These are phyloP conservation scores for Boletus sensibilis DNA, from an alignment of 768 basidiomycete genomes.

Conservation along the genomic window DNA sequence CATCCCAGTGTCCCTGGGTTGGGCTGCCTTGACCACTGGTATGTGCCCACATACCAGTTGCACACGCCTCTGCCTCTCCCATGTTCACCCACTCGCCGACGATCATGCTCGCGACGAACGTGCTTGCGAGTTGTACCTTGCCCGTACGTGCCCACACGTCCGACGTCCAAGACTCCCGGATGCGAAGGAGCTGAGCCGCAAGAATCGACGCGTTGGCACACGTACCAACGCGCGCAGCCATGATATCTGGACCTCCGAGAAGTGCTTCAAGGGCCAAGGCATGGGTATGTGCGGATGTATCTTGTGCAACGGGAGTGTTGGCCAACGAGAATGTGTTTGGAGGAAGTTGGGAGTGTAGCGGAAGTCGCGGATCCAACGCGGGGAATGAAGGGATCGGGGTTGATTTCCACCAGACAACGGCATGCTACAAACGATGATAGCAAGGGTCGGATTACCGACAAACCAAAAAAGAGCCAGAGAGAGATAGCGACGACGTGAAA, in stretches of 20 bases:
- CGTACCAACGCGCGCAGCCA: slow-evolving; percentile 75
- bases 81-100: slow-evolving; percentile 71
- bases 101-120: slow-evolving; percentile 69
- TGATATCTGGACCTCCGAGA: slow-evolving; percentile 74
- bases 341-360: slow-evolving; percentile 67
- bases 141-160: slow-evolving; percentile 81
- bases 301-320: slow-evolving; percentile 73
- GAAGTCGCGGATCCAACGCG: slow-evolving; percentile 67
- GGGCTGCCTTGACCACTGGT: slow-evolving; percentile 24
- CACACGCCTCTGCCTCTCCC: slow-evolving; percentile 74
- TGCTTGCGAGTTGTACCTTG: slow-evolving; percentile 72
- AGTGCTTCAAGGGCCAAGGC: slow-evolving; percentile 72
- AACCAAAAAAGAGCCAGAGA: neutral
- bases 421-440: slow-evolving; percentile 42
- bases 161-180: slow-evolving; percentile 74
- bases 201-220: slow-evolving; percentile 68
- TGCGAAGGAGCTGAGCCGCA: slow-evolving; percentile 72
- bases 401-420: slow-evolving; percentile 86
- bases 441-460: slow-evolving; percentile 2
- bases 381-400: slow-evolving; percentile 71
- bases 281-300: slow-evolving; percentile 79
- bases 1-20: slow-evolving; percentile 70
- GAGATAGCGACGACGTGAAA: slow-evolving; percentile 1
- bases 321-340: slow-evolving; percentile 67
- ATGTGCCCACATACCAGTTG: slow-evolving; percentile 78